These are phyloP conservation scores for Penicillium frequentans DNA, from an alignment of 2,329 filamentous ascomycete species.

Conservation along the genomic window DNA sequence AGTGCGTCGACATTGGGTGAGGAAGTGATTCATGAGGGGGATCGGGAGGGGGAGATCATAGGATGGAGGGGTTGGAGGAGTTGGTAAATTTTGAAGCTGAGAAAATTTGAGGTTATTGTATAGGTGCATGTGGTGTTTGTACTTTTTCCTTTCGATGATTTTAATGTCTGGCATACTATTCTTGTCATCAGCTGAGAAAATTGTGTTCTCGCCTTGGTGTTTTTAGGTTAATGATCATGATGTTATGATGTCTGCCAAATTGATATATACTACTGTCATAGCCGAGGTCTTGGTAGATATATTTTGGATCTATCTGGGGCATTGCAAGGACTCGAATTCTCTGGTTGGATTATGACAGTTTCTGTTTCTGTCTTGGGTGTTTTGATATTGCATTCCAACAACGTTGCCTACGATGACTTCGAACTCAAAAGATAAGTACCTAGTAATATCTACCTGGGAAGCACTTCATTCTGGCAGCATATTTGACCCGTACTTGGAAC, in stretches of 20 bases:
- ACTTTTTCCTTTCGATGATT: neutral
- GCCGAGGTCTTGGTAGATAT: too few relatives aligned
- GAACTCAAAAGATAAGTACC: too few relatives aligned
- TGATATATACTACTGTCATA: too few relatives aligned
- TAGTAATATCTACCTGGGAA: too few relatives aligned
- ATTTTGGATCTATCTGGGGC: too few relatives aligned
- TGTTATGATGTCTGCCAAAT: neutral
- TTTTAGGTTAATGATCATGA: neutral
- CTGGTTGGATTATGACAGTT: too few relatives aligned
- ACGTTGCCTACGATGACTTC: too few relatives aligned
- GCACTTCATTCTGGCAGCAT: too few relatives aligned
- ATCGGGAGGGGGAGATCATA: neutral
- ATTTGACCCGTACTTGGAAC: neutral
- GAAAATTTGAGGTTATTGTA: neutral
- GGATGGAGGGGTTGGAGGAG: constrained; percentile 19
- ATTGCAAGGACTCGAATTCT: too few relatives aligned
- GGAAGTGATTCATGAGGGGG: neutral
- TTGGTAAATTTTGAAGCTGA: constrained; percentile 19
- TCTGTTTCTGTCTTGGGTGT: too few relatives aligned
- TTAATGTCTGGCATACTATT: neutral
- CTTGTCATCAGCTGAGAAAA: neutral
- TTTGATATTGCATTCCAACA: too few relatives aligned
- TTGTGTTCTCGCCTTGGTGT: neutral
- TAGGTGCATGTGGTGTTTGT: neutral
- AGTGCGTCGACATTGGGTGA: constrained; percentile 7